Conservation (phyloP, 169 alveolate genomes). For the Hepatocystis sp. region DNA sequence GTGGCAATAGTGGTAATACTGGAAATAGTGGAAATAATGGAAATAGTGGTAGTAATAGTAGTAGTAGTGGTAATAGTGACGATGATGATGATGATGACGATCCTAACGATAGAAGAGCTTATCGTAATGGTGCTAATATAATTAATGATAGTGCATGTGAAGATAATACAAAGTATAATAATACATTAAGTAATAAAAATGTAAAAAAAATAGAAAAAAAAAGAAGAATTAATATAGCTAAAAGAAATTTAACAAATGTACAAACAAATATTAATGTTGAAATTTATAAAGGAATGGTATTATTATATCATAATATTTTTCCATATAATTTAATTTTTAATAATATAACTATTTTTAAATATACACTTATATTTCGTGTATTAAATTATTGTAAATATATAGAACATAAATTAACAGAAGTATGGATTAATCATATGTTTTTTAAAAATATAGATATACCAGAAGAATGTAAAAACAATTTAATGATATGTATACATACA, state of each 20-base stretch:
- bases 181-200: no score
- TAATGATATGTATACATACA: slow-evolving; percentile 79
- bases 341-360: slow-evolving; percentile 77
- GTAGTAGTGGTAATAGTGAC: no score
- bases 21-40: neutral
- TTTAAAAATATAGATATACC: slow-evolving; percentile 77
- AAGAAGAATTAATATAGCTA: neutral
- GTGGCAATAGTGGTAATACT: no score
- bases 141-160: no score
- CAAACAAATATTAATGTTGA: slow-evolving; percentile 46
- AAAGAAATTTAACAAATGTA: slow-evolving; percentile 2
- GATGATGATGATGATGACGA: no score
- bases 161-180: neutral
- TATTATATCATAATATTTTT: slow-evolving; percentile 68
- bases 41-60: neutral
- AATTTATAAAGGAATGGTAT: slow-evolving; percentile 41
- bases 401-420: slow-evolving; percentile 75
- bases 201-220: no score
- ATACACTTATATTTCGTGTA: slow-evolving; percentile 73
- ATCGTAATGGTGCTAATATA: no score
- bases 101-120: no score
- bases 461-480: slow-evolving; percentile 77
- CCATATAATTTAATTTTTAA: slow-evolving; percentile 77
- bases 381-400: slow-evolving; percentile 80
- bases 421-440: slow-evolving; percentile 81